Evolutionary conservation across 768 basidiomycete species (phyloP).

Genomic region (Piloderma croceum): DNA sequence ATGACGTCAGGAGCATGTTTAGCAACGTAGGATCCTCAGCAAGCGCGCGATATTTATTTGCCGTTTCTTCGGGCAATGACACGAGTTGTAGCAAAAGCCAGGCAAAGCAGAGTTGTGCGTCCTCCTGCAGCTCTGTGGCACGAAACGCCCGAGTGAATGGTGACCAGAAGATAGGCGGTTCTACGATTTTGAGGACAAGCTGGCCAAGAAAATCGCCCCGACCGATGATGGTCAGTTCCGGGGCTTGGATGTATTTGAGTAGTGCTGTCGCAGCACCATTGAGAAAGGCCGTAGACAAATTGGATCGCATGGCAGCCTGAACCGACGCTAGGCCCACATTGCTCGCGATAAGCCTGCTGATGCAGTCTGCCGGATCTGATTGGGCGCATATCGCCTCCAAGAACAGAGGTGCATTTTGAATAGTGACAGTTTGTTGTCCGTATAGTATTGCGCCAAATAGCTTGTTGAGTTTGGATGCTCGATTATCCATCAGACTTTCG

Average conservation of each 20-base stretch:
- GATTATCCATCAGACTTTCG: too few relatives aligned
- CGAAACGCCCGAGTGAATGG: slow-evolving; percentile 32
- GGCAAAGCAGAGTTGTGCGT: slow-evolving; percentile 28
- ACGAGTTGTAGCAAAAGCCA: slow-evolving; percentile 31
- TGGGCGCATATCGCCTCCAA: slow-evolving; percentile 42
- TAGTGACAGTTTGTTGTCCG: slow-evolving; percentile 23
- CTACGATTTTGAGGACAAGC: slow-evolving; percentile 36
- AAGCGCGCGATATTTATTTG: slow-evolving; percentile 23
- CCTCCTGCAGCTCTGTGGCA: slow-evolving; percentile 25
- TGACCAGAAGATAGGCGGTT: slow-evolving; percentile 50
- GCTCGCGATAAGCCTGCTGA: slow-evolving; percentile 33
- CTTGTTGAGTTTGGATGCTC: slow-evolving; percentile 23
- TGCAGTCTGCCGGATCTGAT: slow-evolving; percentile 31
- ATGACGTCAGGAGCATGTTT: slow-evolving; percentile 19
- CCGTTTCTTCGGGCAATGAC: slow-evolving; percentile 19
- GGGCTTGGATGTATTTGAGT: slow-evolving; percentile 33
- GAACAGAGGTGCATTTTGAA: slow-evolving; percentile 30
- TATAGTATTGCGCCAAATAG: slow-evolving; percentile 28
- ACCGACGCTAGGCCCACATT: slow-evolving; percentile 32
- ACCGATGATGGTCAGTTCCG: slow-evolving; percentile 32
- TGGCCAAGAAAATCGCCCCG: slow-evolving; percentile 37
- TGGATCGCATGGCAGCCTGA: slow-evolving; percentile 36
- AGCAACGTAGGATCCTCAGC: slow-evolving; percentile 24
- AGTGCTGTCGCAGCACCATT: slow-evolving; percentile 36
- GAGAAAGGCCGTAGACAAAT: slow-evolving; percentile 33